phyloP scores from a whole-genome alignment of 192 early-diverging fungal species.

The Coemansia sp. region DNA sequence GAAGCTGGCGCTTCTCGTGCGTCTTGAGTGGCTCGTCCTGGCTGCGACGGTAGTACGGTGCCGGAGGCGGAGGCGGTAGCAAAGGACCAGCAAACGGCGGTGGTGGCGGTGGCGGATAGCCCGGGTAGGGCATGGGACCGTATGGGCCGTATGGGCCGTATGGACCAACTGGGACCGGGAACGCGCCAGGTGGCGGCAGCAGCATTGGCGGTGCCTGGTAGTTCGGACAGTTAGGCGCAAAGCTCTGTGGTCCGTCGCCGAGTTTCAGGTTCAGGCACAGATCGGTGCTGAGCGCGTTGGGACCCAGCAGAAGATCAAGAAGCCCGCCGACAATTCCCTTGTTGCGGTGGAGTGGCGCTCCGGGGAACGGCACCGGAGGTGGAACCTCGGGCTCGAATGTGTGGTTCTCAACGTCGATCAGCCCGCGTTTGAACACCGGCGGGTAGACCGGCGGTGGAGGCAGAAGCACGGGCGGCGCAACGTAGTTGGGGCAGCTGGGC shows the following conservation, averaged over 20 bases:
- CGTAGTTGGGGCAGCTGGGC: slow-evolving; percentile 48
- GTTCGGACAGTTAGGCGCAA: slow-evolving; percentile 44
- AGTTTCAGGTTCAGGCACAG: slow-evolving; percentile 51
- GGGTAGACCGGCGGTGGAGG: slow-evolving; percentile 19
- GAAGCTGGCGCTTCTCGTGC: slow-evolving; percentile 20
- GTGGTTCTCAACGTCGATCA: slow-evolving; percentile 45
- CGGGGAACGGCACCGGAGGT: slow-evolving; percentile 34
- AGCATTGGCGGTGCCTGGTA: slow-evolving; percentile 40
- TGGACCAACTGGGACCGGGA: slow-evolving; percentile 12
- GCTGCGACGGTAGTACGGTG: background rate
- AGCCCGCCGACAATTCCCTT: slow-evolving; percentile 46
- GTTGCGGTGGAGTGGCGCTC: slow-evolving; percentile 34
- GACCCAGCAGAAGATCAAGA: slow-evolving; percentile 46
- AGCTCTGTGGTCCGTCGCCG: slow-evolving; percentile 49
- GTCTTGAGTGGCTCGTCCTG: background rate
- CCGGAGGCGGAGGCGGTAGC: background rate
- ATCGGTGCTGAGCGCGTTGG: slow-evolving; percentile 45
- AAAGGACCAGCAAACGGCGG: background rate
- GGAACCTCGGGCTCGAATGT: slow-evolving; percentile 21
- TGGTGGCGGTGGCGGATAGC: background rate
- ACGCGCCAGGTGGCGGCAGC: slow-evolving; percentile 37
- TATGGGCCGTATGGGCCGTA: slow-evolving; percentile 12
- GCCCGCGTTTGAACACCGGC: slow-evolving; percentile 46
- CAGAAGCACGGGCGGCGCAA: slow-evolving; percentile 41
- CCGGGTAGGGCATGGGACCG: slow-evolving; percentile 19